Conservation (phyloP, 2,329 filamentous ascomycete species). For the Podosphaera fusca region DNA sequence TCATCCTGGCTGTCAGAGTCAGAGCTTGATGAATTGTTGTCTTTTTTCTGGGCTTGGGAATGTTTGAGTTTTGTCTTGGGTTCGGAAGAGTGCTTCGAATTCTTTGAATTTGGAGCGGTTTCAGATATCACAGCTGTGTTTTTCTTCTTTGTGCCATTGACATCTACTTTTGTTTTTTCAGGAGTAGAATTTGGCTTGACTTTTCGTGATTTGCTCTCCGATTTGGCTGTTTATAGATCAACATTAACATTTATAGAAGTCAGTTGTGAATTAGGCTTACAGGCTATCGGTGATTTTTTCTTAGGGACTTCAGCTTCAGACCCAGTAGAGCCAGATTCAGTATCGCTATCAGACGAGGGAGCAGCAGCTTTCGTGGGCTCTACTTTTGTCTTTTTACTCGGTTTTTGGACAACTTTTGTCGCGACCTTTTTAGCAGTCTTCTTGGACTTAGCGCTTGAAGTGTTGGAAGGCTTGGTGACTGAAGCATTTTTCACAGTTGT, state of each 20-base stretch:
- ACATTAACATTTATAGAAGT: no score
- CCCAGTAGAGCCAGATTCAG: conserved; percentile 10
- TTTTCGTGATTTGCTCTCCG: no score
- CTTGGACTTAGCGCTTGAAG: conserved; percentile 43
- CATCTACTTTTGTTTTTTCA: no score
- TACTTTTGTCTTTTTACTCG: conserved; percentile 19
- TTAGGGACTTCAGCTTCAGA: conserved; percentile 17
- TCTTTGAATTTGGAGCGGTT: no score
- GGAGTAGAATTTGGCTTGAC: no score
- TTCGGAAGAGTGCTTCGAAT: no score
- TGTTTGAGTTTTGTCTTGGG: no score
- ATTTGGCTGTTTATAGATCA: no score
- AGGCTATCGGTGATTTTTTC: conserved; percentile 24
- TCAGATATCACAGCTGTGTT: no score
- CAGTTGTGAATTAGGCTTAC: conserved; percentile 6
- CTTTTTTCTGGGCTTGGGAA: no score
- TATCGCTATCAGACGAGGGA: conserved; percentile 18
- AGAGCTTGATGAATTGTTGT: no score
- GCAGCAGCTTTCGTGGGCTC: conserved; percentile 23
- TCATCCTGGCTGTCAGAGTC: background rate
- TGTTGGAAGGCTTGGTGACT: conserved; percentile 43
- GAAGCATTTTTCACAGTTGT: conserved; percentile 37
- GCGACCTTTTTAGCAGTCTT: conserved; percentile 33
- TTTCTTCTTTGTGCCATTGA: no score
- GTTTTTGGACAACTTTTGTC: conserved; percentile 17